A percentile compares a stretch with the other conserved stretches of the same genome.
phyloP scores from a whole-genome alignment of 202 grass and related monocot species.

The Sporobolus alterniflorus region DNA sequence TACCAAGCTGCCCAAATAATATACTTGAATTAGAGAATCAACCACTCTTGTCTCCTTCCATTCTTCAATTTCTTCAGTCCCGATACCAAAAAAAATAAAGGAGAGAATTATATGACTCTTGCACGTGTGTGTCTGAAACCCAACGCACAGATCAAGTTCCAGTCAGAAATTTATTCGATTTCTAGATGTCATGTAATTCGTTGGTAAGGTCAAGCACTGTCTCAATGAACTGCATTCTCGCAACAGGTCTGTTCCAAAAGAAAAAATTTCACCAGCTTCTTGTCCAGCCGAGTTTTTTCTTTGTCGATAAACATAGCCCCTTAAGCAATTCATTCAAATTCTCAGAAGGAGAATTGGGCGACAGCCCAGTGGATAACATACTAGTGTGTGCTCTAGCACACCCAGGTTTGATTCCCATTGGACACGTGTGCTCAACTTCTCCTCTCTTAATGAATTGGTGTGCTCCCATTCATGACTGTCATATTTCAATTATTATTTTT shows the following conservation, averaged over 20 bases:
- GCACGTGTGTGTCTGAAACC: constrained; percentile 32
- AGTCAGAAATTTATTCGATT: constrained; percentile 19
- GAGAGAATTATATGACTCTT: constrained; percentile 6
- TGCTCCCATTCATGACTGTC: too few species aligned
- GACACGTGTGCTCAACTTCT: too few species aligned
- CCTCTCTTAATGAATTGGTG: too few species aligned
- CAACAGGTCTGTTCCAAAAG: not conserved
- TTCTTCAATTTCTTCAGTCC: not conserved
- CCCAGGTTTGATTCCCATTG: too few species aligned
- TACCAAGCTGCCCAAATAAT: constrained; percentile 10
- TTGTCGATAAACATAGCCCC: not conserved
- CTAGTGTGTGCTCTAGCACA: too few species aligned
- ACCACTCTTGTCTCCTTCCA: not conserved
- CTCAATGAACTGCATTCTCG: constrained; percentile 8
- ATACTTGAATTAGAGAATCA: not conserved
- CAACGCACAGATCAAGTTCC: constrained; percentile 15
- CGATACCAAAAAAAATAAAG: not conserved
- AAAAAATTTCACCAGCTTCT: not conserved
- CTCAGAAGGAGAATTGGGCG: too few species aligned
- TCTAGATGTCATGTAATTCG: not conserved
- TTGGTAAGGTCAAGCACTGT: not conserved
- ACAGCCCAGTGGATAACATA: too few species aligned
- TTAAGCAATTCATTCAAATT: not conserved
- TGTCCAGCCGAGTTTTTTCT: not conserved
- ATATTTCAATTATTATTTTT: too few species aligned